Percentiles rank a stretch among this genome's conserved stretches.
phyloP scores from a whole-genome alignment of 2,329 filamentous ascomycete genomes.

The Diaporthe nobilis region DNA sequence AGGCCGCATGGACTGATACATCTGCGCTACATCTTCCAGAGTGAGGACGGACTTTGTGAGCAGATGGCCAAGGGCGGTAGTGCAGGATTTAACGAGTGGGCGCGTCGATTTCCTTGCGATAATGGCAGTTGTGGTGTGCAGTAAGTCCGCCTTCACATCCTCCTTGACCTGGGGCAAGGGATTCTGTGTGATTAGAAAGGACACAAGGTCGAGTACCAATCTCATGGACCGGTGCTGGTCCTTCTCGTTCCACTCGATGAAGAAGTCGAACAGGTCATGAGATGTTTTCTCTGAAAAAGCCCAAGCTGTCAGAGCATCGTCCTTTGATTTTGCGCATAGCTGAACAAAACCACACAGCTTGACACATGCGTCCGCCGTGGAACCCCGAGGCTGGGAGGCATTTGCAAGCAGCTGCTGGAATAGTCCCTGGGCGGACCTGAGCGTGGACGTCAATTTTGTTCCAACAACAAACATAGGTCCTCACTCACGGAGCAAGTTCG shows the following conservation, averaged over 20 bases:
- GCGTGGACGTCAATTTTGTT: constrained; percentile 5
- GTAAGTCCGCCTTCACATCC: constrained; percentile 59
- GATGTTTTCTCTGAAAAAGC: constrained; percentile 66
- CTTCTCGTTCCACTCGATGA: constrained; percentile 77
- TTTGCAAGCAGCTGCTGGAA: constrained; percentile 64
- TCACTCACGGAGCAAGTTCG: constrained; percentile 36
- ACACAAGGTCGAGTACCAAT: constrained; percentile 71
- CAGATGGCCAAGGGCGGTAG: constrained; percentile 77
- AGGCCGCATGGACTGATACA: constrained; percentile 55
- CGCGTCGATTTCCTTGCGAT: constrained; percentile 73
- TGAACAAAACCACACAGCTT: constrained; percentile 75
- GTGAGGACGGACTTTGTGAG: constrained; percentile 71
- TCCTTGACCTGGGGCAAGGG: constrained; percentile 56
- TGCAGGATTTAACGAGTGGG: constrained; percentile 77
- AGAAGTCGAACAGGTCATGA: constrained; percentile 71
- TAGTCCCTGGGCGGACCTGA: constrained; percentile 55
- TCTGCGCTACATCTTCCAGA: constrained; percentile 59
- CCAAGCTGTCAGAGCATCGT: constrained; percentile 59
- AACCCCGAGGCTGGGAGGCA: constrained; percentile 67
- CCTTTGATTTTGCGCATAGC: constrained; percentile 66
- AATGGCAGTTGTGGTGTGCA: constrained; percentile 69
- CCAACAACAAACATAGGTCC: background rate
- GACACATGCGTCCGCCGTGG: constrained; percentile 70
- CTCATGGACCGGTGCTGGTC: constrained; percentile 76
- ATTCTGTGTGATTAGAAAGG: constrained; percentile 65